Percentiles rank a stretch among this genome's conserved stretches.
Conservation (phyloP, 768 basidiomycete genomes). For the Arthromyces matolae region DNA sequence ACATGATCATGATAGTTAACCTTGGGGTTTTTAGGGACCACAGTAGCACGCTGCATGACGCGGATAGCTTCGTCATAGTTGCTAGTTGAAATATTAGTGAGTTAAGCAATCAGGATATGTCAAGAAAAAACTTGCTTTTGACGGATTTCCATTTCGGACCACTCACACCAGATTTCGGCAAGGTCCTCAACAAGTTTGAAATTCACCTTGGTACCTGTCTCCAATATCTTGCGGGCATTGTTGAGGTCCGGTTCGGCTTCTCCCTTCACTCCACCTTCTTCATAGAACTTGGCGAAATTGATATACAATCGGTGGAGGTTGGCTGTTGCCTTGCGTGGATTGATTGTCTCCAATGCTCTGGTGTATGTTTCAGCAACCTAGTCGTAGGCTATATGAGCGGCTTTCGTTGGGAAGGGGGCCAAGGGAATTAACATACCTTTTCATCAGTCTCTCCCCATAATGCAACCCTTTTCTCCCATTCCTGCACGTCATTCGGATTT, state of each 20-base stretch:
- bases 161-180: constrained; percentile 98
- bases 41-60: constrained; percentile 95
- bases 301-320: constrained; percentile 88
- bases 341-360: constrained; percentile 82
- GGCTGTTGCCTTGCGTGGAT: constrained; percentile 85
- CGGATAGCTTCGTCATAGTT: constrained; percentile 95
- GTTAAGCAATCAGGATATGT: constrained; percentile 4
- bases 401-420: neutral
- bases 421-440: constrained; percentile 54
- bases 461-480: constrained; percentile 98
- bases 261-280: constrained; percentile 83
- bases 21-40: constrained; percentile 84
- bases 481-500: constrained; percentile 97
- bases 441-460: constrained; percentile 92
- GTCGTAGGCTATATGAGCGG: constrained; percentile 1
- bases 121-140: constrained; percentile 67
- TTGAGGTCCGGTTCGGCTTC: constrained; percentile 79
- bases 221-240: constrained; percentile 87
- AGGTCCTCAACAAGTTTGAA: constrained; percentile 97
- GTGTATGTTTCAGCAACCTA: constrained; percentile 94
- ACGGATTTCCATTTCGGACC: constrained; percentile 97
- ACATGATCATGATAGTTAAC: constrained; percentile 96
- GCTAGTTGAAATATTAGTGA: constrained; percentile 50
- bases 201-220: constrained; percentile 87
- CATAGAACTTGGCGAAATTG: constrained; percentile 97